These are phyloP conservation scores for Boletus sensibilis DNA, from an alignment of 768 basidiomycete species.

Conservation along the genomic window DNA sequence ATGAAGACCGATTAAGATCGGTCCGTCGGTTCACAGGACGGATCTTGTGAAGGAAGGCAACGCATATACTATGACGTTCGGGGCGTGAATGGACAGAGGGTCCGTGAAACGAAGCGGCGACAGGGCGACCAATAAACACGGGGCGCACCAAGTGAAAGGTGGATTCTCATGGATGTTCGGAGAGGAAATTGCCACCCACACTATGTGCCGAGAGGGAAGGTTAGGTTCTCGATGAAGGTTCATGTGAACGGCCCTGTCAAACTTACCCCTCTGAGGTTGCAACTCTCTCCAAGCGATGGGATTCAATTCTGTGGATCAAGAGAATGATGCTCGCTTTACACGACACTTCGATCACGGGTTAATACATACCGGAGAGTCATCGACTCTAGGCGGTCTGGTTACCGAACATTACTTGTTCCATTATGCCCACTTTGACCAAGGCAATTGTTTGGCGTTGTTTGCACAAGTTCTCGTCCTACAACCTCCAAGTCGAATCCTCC, in stretches of 20 bases:
- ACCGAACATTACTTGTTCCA: neutral
- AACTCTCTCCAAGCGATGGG: conserved; percentile 6
- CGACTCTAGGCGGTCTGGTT: neutral
- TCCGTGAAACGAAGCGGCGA: conserved; percentile 18
- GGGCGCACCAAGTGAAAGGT: conserved; percentile 7
- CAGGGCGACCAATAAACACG: conserved; percentile 9
- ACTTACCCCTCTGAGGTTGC: neutral
- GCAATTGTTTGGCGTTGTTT: conserved; percentile 11
- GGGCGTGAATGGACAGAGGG: neutral
- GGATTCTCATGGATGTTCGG: conserved; percentile 18
- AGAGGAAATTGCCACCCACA: conserved; percentile 5
- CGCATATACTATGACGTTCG: conserved; percentile 18
- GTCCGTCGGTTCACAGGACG: conserved; percentile 10
- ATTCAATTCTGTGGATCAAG: neutral
- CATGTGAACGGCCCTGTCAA: conserved; percentile 15
- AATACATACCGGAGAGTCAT: neutral
- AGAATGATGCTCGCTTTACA: neutral
- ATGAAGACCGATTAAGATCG: conserved; percentile 18
- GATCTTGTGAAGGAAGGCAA: conserved; percentile 29
- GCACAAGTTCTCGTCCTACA: neutral
- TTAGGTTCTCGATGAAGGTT: conserved; percentile 14
- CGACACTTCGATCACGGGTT: neutral
- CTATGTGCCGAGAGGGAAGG: conserved; percentile 1
- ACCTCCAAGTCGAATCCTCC: neutral
- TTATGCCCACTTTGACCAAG: neutral